Conservation (phyloP, 1,139 yeast genomes). For the Candida freyschussii region DNA sequence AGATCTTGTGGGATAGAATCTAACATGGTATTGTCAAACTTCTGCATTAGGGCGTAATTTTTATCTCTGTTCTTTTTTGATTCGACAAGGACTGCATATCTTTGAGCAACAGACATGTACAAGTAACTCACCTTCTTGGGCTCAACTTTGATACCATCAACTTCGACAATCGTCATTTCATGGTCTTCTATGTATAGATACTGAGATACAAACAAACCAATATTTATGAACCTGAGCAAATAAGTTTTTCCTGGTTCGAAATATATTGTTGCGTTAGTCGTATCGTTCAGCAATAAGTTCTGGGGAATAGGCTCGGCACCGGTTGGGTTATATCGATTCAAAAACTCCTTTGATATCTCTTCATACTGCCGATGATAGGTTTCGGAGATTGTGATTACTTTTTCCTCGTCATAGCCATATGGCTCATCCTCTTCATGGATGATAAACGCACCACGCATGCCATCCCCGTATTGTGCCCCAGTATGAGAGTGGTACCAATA, state of each 20-base stretch:
- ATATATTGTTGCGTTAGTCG: conserved; percentile 50
- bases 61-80: conserved; percentile 41
- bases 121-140: conserved; percentile 53
- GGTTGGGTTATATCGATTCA: conserved; percentile 67
- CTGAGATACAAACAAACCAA: conserved; percentile 71
- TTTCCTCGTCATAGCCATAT: conserved; percentile 60
- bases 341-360: conserved; percentile 42
- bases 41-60: conserved; percentile 60
- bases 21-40: conserved; percentile 61
- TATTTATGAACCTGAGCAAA: conserved; percentile 55
- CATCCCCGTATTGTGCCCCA: conserved; percentile 73
- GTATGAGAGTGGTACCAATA: conserved; percentile 86
- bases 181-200: conserved; percentile 66
- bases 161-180: conserved; percentile 61
- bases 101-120: conserved; percentile 67
- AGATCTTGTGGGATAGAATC: conserved; percentile 55
- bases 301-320: conserved; percentile 83
- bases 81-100: conserved; percentile 57
- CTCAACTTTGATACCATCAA: conserved; percentile 65
- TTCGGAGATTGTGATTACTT: conserved; percentile 51
- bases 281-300: conserved; percentile 58
- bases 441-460: conserved; percentile 67
- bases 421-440: conserved; percentile 54
- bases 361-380: conserved; percentile 54
- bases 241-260: conserved; percentile 62